Evolutionary conservation across 495 filamentous ascomycete species (phyloP).

Genomic region (Xylaria sp.): DNA sequence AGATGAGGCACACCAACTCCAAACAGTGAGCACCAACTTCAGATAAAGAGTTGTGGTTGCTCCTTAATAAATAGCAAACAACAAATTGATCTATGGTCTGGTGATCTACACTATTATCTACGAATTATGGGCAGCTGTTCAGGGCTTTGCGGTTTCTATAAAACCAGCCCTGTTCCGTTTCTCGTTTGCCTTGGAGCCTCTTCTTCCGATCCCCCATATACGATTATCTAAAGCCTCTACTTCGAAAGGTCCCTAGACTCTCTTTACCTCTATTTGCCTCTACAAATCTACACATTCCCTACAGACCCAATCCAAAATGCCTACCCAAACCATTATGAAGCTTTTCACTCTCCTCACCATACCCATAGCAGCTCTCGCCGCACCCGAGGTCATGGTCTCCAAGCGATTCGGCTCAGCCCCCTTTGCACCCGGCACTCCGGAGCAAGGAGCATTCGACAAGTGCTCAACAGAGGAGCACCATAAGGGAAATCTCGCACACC

Average conservation of each 20-base stretch:
- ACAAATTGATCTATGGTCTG: neutral
- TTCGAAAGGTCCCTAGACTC: neutral
- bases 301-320: neutral
- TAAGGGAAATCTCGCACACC: neutral
- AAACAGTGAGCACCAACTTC: neutral
- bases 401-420: slow-evolving; percentile 6
- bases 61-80: neutral
- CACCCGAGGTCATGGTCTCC: neutral
- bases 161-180: neutral
- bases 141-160: neutral
- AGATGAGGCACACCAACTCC: neutral
- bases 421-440: slow-evolving; percentile 23
- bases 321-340: slow-evolving; percentile 16
- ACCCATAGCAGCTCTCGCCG: slow-evolving; percentile 25
- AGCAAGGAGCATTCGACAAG: slow-evolving; percentile 13
- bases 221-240: neutral
- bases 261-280: neutral
- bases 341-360: slow-evolving; percentile 19
- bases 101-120: neutral
- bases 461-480: slow-evolving; percentile 16
- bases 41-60: neutral
- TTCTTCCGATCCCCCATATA: neutral
- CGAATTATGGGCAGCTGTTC: neutral
- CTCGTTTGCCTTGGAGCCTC: neutral
- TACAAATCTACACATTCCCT: too few relatives aligned